Base-by-base conservation (phyloP, 192 early-diverging fungal species). In the Coemansia sp. region DNA sequence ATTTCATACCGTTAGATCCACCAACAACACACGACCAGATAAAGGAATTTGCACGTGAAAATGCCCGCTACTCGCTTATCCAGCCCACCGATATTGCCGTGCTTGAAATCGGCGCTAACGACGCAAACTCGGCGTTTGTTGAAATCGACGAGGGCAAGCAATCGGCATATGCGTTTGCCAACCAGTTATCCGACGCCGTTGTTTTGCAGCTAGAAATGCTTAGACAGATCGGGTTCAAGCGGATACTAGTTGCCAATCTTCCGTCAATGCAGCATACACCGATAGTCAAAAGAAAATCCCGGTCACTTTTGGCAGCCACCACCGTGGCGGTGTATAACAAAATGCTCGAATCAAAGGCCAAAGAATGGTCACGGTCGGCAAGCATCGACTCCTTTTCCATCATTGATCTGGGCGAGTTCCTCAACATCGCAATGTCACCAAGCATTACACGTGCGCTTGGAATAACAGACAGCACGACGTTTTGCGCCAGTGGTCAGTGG, bases 91-190 rank as follows among this genome's bases (percentile, higher is more conserved):
- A 74, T 29, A 61, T 71, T 15, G 71, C 72, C 1, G 48, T 75
- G 60, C 42, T 80, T 14, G 77, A 68, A 40, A 49, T 75, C 32
- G 77, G 73, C 0, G 54, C 77, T 1, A 80, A 80, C 36, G 71
- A 80, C 59, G 62, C 64, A 19, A 40, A 36, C 41, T 43, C 69
- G 5, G 66, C 65, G 0, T 34, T 74, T 56, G 49, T 65, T 33
- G 73, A 80, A 13, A 61, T 74, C 8, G 52, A 58, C 0, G 33
- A 34, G 6, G 62, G 65, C 11, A 62, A 32, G 19, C 38, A 41
- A n/a, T 49, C 72, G 0, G 53, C 59, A 0, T 67, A 75, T 23
- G 70, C 61, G 48, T 74, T 75, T 64, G 67, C 62, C 6, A n/a
- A 65, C 29, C 23, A n/a, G 3, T 48, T 73, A 11, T 73, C 71